Base-by-base conservation (phyloP, 2,329 filamentous ascomycete species). In the Diaporthe citriasiana region DNA sequence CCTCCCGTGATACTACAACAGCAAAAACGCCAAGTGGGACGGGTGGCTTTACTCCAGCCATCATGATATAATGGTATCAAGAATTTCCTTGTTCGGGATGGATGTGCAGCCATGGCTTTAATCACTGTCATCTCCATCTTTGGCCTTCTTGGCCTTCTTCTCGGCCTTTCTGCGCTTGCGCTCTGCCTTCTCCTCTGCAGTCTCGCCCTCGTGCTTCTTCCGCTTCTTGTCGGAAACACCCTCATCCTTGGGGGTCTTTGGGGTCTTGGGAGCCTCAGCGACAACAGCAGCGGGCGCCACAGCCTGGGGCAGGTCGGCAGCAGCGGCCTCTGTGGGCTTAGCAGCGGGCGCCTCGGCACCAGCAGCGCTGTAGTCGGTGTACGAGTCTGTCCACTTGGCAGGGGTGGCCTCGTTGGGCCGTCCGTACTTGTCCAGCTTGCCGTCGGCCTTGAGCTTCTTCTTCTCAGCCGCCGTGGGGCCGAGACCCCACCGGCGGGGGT, bases 371-470 rank as follows among this genome's bases (percentile, higher is more conserved):
- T 92, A 98, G 87, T 98, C 97, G 85, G 95, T 96, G 90, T 99
- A 99, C 78, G 94, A 93, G 50, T 90, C 86, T 79, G 94, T 95
- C 97, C 97, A 99, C 86, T 97, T 94, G 79, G 95, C 92, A 35
- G 97, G 97, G 7, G 97, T 99, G 77, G 92, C 91, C 83, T 98
- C 96, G 84, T 98, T 99, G 79, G 94, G 85, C 74, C 95, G 93
- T 78, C 97, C 97, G 80, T 92, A 98, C 92, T 99, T 99, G 89
- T 99, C 97, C 75, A 99, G 93, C 87, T 98, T 98, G 84, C 97
- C 97, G 79, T 95, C 94, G 70, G 95, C 94, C 92, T 98, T 98
- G 89, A 99, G 92, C 91, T 98, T 98, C 93, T 99, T 99, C 92
- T 99, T 99, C 90, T 98, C 95, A 65, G 93, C 87, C 66, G 97